Conservation (phyloP, 1,284 basidiomycete genomes). For the Apiotrichum porosum region DNA sequence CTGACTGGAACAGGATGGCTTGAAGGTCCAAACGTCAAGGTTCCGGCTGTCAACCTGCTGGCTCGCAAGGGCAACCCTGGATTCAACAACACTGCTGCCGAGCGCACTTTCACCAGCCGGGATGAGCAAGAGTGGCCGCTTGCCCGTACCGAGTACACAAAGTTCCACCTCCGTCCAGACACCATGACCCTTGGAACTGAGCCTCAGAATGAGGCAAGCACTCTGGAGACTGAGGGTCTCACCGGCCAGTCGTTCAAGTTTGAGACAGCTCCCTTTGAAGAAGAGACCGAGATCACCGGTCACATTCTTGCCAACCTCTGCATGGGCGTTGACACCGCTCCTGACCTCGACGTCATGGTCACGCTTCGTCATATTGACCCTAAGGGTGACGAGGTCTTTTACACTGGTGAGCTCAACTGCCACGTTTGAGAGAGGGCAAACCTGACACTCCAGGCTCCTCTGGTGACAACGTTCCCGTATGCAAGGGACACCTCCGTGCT, state of each 20-base stretch:
- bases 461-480: constrained; percentile 37
- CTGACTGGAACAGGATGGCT: constrained; percentile 31
- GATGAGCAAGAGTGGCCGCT: constrained; percentile 35
- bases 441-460: no score
- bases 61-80: constrained; percentile 41
- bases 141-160: constrained; percentile 30
- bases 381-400: constrained; percentile 38
- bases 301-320: constrained; percentile 30
- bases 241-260: constrained; percentile 17
- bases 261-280: constrained; percentile 25
- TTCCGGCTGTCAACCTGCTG: constrained; percentile 35
- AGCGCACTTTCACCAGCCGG: constrained; percentile 29
- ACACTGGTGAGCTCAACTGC: no score
- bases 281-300: constrained; percentile 38
- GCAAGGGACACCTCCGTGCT: constrained; percentile 41
- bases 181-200: neutral
- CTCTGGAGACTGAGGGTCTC: constrained; percentile 15
- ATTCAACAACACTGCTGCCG: constrained; percentile 36
- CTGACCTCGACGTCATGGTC: constrained; percentile 37
- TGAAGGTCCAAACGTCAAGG: constrained; percentile 30
- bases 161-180: constrained; percentile 22
- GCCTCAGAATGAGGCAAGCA: neutral
- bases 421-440: no score
- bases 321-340: constrained; percentile 21
- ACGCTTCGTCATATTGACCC: constrained; percentile 39